phyloP scores from a whole-genome alignment of 2,329 filamentous ascomycete genomes.

The Fusarium bactridioides region DNA sequence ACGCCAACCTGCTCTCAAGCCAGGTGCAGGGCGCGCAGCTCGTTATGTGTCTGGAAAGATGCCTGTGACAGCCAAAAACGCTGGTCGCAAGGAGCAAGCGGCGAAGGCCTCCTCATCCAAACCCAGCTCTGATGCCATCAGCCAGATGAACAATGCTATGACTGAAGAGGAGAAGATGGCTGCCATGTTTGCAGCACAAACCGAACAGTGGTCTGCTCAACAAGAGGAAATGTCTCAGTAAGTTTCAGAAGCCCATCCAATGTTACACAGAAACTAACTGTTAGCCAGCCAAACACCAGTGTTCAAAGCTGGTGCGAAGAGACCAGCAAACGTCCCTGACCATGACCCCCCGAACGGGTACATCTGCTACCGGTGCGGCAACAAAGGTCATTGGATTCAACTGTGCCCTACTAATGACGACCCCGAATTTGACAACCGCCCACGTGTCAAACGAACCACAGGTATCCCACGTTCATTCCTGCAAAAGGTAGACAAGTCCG shows the following conservation, averaged over 20 bases:
- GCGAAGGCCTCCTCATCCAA: constrained; percentile 67
- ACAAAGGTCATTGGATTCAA: constrained; percentile 99
- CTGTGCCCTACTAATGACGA: constrained; percentile 98
- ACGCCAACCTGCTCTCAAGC: constrained; percentile 82
- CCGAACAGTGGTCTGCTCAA: constrained; percentile 90
- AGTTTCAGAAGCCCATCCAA: constrained; percentile 42
- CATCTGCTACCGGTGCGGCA: constrained; percentile 93
- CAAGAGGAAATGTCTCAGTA: constrained; percentile 91
- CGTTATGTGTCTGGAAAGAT: constrained; percentile 97
- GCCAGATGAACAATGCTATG: constrained; percentile 77
- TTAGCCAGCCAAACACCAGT: constrained; percentile 66
- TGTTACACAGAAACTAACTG: constrained; percentile 45
- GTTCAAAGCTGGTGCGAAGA: constrained; percentile 68
- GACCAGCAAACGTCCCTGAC: constrained; percentile 80
- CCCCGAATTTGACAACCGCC: constrained; percentile 91
- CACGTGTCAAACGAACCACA: constrained; percentile 93
- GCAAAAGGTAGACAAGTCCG: constrained; percentile 92
- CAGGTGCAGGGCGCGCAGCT: constrained; percentile 88
- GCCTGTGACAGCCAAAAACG: constrained; percentile 86
- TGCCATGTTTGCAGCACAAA: constrained; percentile 89
- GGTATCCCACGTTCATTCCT: constrained; percentile 96
- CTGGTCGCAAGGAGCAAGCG: constrained; percentile 69
- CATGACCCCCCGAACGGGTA: constrained; percentile 94
- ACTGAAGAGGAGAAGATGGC: constrained; percentile 94
- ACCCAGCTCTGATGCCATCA: constrained; percentile 64